A percentile compares a stretch with the other conserved stretches of the same genome.
phyloP scores from a whole-genome alignment of 2,329 filamentous ascomycete species.

The Verticillium tricorpus region DNA sequence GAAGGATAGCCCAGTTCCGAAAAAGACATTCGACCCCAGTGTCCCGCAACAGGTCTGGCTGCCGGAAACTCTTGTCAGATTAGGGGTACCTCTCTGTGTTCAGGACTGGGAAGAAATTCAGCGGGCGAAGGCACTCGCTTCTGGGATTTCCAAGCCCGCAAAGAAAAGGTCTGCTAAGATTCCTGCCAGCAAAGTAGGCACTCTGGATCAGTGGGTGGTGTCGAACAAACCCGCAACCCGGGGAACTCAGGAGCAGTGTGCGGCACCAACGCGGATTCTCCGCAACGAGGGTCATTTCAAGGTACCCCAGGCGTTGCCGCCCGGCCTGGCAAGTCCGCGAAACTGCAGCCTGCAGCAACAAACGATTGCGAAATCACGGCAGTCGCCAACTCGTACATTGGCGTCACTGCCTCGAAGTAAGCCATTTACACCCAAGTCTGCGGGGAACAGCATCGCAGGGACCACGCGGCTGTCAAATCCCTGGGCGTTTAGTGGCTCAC shows the following conservation, averaged over 20 bases:
- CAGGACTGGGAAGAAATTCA: slow-evolving; percentile 20
- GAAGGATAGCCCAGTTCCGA: slow-evolving; percentile 6
- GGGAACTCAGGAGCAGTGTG: background rate
- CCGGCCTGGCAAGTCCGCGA: background rate
- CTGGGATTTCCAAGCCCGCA: slow-evolving; percentile 16
- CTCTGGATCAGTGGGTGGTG: slow-evolving; percentile 34
- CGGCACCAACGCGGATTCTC: background rate
- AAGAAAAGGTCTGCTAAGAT: slow-evolving; percentile 15
- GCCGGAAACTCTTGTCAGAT: slow-evolving; percentile 23
- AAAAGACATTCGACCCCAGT: slow-evolving; percentile 58
- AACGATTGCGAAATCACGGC: background rate
- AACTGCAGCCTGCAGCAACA: background rate
- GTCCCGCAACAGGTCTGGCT: slow-evolving; percentile 48
- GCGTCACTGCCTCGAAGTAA: slow-evolving; percentile 22
- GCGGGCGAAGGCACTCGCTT: slow-evolving; percentile 18
- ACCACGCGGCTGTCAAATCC: slow-evolving; percentile 20
- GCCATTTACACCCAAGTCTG: slow-evolving; percentile 21
- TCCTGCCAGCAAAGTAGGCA: slow-evolving; percentile 18
- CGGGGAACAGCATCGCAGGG: slow-evolving; percentile 16
- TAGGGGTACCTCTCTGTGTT: slow-evolving; percentile 13
- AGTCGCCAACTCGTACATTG: background rate
- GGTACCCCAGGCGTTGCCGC: background rate
- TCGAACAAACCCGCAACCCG: background rate
- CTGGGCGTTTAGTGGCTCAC: slow-evolving; percentile 40
- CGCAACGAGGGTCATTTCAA: background rate